These are phyloP conservation scores for Pythium pyrilobum DNA, from an alignment of 352 stramenopile genomes.

Conservation along the genomic window DNA sequence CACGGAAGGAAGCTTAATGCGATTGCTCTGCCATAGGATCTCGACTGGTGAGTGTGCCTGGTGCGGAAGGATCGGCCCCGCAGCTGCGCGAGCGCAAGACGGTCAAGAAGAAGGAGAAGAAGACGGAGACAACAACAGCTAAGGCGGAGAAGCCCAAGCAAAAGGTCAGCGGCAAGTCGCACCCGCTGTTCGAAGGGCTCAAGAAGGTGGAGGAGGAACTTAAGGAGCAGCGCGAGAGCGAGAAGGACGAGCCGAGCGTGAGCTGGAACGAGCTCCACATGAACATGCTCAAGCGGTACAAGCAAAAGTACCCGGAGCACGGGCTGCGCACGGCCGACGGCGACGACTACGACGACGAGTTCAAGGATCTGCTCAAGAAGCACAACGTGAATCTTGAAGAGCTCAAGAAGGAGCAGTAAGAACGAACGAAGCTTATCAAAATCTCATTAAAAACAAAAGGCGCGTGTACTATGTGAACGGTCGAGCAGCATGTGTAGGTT, in stretches of 20 bases:
- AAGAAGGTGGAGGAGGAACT: slow-evolving; percentile 73
- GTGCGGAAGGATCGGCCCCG: not conserved
- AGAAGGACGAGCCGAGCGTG: slow-evolving; percentile 41
- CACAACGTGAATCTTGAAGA: slow-evolving; percentile 66
- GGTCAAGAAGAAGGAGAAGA: slow-evolving; percentile 20
- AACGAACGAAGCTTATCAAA: too few species aligned
- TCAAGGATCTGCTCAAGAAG: slow-evolving; percentile 74
- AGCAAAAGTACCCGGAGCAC: slow-evolving; percentile 75
- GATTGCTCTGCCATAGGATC: too few species aligned
- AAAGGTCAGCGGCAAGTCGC: slow-evolving; percentile 27
- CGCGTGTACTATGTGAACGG: not conserved
- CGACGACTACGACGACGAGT: slow-evolving; percentile 82
- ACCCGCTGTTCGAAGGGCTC: slow-evolving; percentile 70
- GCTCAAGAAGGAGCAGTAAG: slow-evolving; percentile 39
- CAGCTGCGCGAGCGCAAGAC: slow-evolving; percentile 15
- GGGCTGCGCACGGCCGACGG: slow-evolving; percentile 36
- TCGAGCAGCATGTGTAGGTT: not conserved
- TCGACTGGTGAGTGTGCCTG: slow-evolving; percentile 31
- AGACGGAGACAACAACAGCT: slow-evolving; percentile 19
- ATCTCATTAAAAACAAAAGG: too few species aligned
- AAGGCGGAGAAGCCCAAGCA: slow-evolving; percentile 32
- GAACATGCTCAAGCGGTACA: slow-evolving; percentile 66
- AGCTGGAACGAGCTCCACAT: slow-evolving; percentile 79
- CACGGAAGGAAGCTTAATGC: too few species aligned
- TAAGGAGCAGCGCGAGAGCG: slow-evolving; percentile 42